Base-by-base conservation (phyloP, 2,329 filamentous ascomycete species). In the Podosphaera xanthii region DNA sequence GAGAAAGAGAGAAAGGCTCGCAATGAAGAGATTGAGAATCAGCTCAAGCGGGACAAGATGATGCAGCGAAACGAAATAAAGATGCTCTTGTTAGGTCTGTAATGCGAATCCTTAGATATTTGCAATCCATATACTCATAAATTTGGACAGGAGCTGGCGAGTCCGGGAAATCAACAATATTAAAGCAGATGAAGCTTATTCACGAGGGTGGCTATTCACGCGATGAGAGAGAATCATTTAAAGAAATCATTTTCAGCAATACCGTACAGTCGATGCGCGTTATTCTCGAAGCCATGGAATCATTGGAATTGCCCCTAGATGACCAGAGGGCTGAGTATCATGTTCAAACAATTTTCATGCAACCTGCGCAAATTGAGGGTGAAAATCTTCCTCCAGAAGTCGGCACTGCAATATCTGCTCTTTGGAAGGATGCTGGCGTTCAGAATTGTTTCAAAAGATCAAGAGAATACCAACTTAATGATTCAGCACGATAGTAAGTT, bases 1-100 rank as follows among this genome's bases (percentile, higher is more conserved):
- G 92, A 97, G 77, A 96, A 96, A 85, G 92, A 97, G 89, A 91
- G 92, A 76, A 97, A 96, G 87, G 87, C 89, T 78, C 85, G 92
- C 68, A 97, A 98, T 73, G 92, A 98, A 80, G 91, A 97, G 82
- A 98, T 98, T 71, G 92, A 98, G 76, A 97, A 96, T 73, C 91
- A 97, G 78, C 78, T 97, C 71, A 97, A 96, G 82, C 82, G 88
- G 73, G 92, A 98, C 72, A 94, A 94, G 76, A 87, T 97, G 87
- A 86, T 94, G 79, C 90, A 96, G 77, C 85, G 91, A 69, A 98
- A 98, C 68, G 92, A 98, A 76, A 98, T 98, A 78, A 98, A 98
- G 82, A 97, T 98, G 92, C 79, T 98, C 68, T 81, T 98, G 69
- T 84, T 98, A 69, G 92, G 92, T 96, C 81, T 71, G 83, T 77